Conservation (phyloP, 257 asterid genomes). For the Cordia subcordata region DNA sequence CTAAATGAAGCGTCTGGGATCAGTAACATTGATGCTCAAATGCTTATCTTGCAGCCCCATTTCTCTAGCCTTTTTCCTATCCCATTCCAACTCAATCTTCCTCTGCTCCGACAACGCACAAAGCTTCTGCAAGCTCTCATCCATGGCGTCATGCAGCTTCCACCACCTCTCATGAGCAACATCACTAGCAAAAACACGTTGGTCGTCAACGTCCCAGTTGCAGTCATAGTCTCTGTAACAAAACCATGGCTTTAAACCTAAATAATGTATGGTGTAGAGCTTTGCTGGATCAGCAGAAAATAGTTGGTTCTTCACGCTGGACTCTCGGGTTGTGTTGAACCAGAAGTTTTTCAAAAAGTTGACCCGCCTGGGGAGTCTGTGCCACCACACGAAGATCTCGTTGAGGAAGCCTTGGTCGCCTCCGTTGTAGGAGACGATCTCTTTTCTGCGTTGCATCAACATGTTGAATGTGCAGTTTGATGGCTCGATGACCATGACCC, state of each 20-base stretch:
- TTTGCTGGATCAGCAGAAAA: conserved; percentile 71
- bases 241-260: conserved; percentile 81
- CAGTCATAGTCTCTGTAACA: conserved; percentile 90
- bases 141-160: conserved; percentile 71
- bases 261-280: conserved; percentile 61
- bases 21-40: conserved; percentile 69
- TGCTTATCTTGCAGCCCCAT: conserved; percentile 43
- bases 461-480: conserved; percentile 68
- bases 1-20: conserved; percentile 51
- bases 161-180: conserved; percentile 76
- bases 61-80: conserved; percentile 51
- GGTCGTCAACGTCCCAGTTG: conserved; percentile 59
- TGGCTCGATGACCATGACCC: conserved; percentile 83
- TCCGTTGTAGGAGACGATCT: conserved; percentile 80
- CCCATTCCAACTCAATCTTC: conserved; percentile 57
- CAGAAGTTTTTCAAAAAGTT: conserved; percentile 79
- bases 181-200: conserved; percentile 68
- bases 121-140: conserved; percentile 35
- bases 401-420: conserved; percentile 89
- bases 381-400: conserved; percentile 88
- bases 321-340: conserved; percentile 50
- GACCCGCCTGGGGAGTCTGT: conserved; percentile 62
- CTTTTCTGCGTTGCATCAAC: conserved; percentile 44
- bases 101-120: conserved; percentile 55
- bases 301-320: conserved; percentile 49